Percentiles rank a stretch among this genome's conserved stretches.
These are phyloP conservation scores for Apiotrichum domesticum DNA, from an alignment of 1,284 basidiomycete species.

Conservation along the genomic window DNA sequence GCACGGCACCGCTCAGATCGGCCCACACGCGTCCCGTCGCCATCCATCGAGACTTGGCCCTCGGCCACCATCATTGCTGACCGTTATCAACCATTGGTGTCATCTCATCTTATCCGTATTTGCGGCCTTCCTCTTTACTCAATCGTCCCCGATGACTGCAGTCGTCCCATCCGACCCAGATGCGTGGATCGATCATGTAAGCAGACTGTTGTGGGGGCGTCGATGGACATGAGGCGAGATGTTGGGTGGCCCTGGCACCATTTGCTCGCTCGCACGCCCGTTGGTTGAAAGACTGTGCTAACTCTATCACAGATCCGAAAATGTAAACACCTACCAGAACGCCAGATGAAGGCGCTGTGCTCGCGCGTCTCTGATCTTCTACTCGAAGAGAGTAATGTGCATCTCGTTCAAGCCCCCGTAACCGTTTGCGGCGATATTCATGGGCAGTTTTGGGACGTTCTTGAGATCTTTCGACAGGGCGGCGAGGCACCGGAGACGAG, in stretches of 20 bases:
- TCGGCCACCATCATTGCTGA: too few relatives aligned
- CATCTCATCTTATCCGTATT: too few relatives aligned
- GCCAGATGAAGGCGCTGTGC: slow-evolving; percentile 86
- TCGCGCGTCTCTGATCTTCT: slow-evolving; percentile 74
- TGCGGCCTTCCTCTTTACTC: too few relatives aligned
- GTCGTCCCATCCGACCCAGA: slow-evolving; percentile 27
- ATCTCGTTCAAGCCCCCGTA: slow-evolving; percentile 82
- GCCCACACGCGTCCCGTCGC: too few relatives aligned
- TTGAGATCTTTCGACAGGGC: slow-evolving; percentile 83
- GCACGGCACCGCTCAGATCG: too few relatives aligned
- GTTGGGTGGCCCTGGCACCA: not conserved
- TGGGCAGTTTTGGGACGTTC: slow-evolving; percentile 91
- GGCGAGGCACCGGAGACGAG: slow-evolving; percentile 82
- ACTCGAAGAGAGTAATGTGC: slow-evolving; percentile 92
- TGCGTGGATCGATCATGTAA: slow-evolving; percentile 20
- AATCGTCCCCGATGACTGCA: not conserved
- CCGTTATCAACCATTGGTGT: too few relatives aligned
- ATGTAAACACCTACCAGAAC: slow-evolving; percentile 81
- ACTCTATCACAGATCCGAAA: slow-evolving; percentile 56
- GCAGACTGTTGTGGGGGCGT: not conserved
- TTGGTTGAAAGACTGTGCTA: too few relatives aligned
- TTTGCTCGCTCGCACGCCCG: not conserved
- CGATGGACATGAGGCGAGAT: too few relatives aligned
- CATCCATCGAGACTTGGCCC: too few relatives aligned
- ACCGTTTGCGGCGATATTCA: slow-evolving; percentile 93